phyloP scores from a whole-genome alignment of 2,329 filamentous ascomycete species.

The Atkinsonella texensis region DNA sequence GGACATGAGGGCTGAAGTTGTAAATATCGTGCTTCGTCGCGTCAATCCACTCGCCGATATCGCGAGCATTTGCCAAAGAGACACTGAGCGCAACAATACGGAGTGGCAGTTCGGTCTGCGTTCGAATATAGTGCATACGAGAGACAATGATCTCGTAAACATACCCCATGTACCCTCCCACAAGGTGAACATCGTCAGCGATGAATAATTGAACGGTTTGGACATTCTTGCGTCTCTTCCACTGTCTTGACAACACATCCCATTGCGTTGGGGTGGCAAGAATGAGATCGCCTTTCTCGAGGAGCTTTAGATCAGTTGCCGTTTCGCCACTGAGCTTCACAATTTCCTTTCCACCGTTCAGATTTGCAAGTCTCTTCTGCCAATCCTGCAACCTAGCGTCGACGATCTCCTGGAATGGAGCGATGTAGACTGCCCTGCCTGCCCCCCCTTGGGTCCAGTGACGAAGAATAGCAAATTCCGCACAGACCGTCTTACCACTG shows the following conservation, averaged over 20 bases:
- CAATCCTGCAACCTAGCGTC: constrained; percentile 75
- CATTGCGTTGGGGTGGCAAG: constrained; percentile 88
- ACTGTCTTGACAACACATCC: constrained; percentile 91
- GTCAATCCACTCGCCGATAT: constrained; percentile 95
- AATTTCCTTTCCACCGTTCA: constrained; percentile 77
- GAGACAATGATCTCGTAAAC: constrained; percentile 96
- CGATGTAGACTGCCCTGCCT: constrained; percentile 82
- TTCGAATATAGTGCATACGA: constrained; percentile 90
- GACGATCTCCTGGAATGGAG: constrained; percentile 87
- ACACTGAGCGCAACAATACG: constrained; percentile 85
- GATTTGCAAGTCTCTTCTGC: constrained; percentile 59
- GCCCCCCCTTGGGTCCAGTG: constrained; percentile 54
- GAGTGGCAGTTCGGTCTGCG: constrained; percentile 73
- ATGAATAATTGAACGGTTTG: constrained; percentile 85
- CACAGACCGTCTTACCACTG: constrained; percentile 93
- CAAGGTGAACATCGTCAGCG: constrained; percentile 87
- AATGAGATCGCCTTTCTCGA: constrained; percentile 80
- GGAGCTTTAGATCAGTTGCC: constrained; percentile 74
- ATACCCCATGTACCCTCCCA: constrained; percentile 77
- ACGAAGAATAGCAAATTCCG: constrained; percentile 81
- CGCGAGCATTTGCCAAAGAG: constrained; percentile 81
- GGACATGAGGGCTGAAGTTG: constrained; percentile 91
- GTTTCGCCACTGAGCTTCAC: constrained; percentile 92
- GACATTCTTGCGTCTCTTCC: constrained; percentile 93
- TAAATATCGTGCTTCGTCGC: constrained; percentile 97